These are phyloP conservation scores for Mycosphaerelloides madeirae DNA, from an alignment of 2,329 filamentous ascomycete genomes.

Conservation along the genomic window DNA sequence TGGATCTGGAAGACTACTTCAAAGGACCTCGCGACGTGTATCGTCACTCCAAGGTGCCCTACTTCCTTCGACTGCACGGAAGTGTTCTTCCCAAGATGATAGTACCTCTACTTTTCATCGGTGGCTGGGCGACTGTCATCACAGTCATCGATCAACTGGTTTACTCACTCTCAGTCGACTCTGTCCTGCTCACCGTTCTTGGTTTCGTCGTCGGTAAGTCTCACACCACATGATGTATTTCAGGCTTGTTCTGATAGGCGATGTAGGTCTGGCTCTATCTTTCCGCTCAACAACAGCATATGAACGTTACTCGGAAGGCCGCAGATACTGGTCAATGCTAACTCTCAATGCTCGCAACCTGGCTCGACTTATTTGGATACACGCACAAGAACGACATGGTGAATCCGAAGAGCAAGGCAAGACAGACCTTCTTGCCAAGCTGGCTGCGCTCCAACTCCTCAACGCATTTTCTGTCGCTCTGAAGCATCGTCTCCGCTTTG, in stretches of 20 bases:
- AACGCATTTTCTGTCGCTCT: slow-evolving; percentile 71
- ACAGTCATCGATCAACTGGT: slow-evolving; percentile 52
- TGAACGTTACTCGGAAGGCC: slow-evolving; percentile 58
- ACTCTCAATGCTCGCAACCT: slow-evolving; percentile 54
- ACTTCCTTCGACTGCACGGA: slow-evolving; percentile 70
- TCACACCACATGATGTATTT: slow-evolving; percentile 51
- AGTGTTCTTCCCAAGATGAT: slow-evolving; percentile 71
- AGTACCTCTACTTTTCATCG: slow-evolving; percentile 60
- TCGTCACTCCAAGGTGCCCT: slow-evolving; percentile 71
- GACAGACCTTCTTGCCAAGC: slow-evolving; percentile 64
- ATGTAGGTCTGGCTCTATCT: slow-evolving; percentile 71
- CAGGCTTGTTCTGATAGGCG: background rate
- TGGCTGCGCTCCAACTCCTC: slow-evolving; percentile 71
- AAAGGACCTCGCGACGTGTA: slow-evolving; percentile 59
- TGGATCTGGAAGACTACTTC: slow-evolving; percentile 30
- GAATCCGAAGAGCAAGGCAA: slow-evolving; percentile 49
- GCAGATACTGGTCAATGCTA: slow-evolving; percentile 59
- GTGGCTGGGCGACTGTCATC: slow-evolving; percentile 61
- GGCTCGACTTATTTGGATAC: slow-evolving; percentile 75
- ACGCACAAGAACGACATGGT: slow-evolving; percentile 58
- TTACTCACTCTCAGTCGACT: slow-evolving; percentile 51
- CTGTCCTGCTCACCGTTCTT: slow-evolving; percentile 67
- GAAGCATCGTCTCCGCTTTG: slow-evolving; percentile 79
- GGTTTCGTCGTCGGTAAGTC: slow-evolving; percentile 78
- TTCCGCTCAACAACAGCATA: slow-evolving; percentile 75